Conservation (phyloP, 1,284 basidiomycete genomes). For the Melampsora larici-populina region DNA sequence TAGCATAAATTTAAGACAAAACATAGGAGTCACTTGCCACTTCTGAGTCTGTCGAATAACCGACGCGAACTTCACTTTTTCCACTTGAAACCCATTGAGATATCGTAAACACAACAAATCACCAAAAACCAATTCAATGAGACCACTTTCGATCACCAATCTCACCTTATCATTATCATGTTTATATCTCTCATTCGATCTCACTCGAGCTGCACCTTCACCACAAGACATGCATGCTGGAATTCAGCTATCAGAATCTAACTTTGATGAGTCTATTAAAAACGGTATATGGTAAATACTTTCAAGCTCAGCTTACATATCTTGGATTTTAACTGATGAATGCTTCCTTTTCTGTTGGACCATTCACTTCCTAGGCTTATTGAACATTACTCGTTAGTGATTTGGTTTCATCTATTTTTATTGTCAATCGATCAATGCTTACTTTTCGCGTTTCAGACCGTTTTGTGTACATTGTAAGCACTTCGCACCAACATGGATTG, state of each 20-base stretch:
- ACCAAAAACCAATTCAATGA: too few species aligned
- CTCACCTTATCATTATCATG: too few species aligned
- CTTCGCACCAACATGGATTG: constrained; percentile 33
- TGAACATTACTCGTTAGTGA: constrained; percentile 42
- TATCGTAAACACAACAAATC: too few species aligned
- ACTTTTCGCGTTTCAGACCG: constrained; percentile 3
- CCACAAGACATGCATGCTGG: constrained; percentile 11
- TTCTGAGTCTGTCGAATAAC: too few species aligned
- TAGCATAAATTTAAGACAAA: too few species aligned
- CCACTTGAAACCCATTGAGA: too few species aligned
- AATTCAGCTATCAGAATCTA: constrained; percentile 27
- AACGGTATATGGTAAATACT: constrained; percentile 28
- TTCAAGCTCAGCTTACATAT: neutral
- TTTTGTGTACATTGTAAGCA: constrained; percentile 40
- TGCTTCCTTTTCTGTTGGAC: neutral
- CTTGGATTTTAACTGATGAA: neutral
- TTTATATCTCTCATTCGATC: too few species aligned
- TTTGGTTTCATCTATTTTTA: neutral
- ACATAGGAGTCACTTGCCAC: too few species aligned
- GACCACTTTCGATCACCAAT: too few species aligned
- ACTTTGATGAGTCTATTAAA: constrained; percentile 9
- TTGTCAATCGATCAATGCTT: neutral
- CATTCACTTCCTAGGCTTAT: constrained; percentile 18
- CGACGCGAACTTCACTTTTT: too few species aligned
- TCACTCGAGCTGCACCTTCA: neutral